These are phyloP conservation scores for Yarrowia porcina DNA, from an alignment of 805 yeast genomes.

Conservation along the genomic window DNA sequence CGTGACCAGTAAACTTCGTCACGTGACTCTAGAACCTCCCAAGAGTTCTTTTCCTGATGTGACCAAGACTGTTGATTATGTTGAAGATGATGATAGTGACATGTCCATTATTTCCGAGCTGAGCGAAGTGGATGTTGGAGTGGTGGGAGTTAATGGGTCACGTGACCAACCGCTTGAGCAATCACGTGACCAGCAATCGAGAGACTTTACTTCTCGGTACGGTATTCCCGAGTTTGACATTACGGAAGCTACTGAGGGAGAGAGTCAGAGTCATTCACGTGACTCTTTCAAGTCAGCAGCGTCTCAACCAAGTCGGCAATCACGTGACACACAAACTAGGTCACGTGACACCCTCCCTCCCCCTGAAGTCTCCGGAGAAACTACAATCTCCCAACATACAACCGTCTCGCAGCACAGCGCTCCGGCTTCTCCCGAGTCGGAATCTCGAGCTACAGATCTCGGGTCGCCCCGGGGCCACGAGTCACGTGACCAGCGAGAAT, in stretches of 20 bases:
- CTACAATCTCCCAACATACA: not conserved
- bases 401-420: not conserved
- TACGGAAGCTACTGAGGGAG: not conserved
- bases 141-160: not conserved
- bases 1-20: not conserved
- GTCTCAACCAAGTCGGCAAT: not conserved
- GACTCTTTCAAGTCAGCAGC: not conserved
- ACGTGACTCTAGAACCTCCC: not conserved
- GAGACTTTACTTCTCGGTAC: constrained; percentile 5
- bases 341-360: not conserved
- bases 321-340: too few species aligned
- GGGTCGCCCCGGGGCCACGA: too few species aligned
- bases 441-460: not conserved
- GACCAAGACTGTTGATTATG: not conserved
- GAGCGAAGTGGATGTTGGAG: not conserved
- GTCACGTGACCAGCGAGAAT: constrained; percentile 2
- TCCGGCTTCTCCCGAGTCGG: not conserved
- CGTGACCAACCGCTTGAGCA: not conserved
- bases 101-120: constrained; percentile 3
- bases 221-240: constrained; percentile 9
- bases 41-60: not conserved
- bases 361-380: not conserved
- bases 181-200: not conserved
- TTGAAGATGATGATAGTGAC: not conserved
- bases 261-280: not conserved